These are phyloP conservation scores for Aspergillus egyptiacus DNA, from an alignment of 495 filamentous ascomycete genomes.

Conservation along the genomic window DNA sequence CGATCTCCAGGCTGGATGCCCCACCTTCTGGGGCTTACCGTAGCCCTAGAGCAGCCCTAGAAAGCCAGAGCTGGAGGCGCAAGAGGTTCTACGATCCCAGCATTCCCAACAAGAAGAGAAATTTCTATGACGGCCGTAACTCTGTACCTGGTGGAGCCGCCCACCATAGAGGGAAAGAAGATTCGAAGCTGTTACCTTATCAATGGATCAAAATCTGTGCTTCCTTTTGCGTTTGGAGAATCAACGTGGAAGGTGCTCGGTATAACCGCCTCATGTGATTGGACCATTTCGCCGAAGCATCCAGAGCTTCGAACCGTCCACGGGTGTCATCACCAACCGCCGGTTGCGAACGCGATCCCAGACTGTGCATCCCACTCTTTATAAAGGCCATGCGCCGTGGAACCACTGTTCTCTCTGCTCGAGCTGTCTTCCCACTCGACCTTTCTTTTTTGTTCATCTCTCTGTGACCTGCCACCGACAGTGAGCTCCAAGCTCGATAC, in stretches of 20 bases:
- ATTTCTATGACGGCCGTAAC: neutral
- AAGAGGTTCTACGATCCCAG: neutral
- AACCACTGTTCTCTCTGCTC: neutral
- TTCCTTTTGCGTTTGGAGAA: constrained; percentile 1
- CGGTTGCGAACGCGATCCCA: neutral
- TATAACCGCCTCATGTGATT: constrained; percentile 8
- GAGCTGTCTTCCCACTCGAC: no score
- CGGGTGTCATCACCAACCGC: no score
- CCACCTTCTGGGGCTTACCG: neutral
- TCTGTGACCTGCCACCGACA: no score
- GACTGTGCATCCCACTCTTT: constrained; percentile 1
- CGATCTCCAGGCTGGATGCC: neutral
- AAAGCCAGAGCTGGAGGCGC: no score
- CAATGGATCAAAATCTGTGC: constrained; percentile 1
- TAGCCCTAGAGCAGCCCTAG: no score
- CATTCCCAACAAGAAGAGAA: neutral
- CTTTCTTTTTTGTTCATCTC: neutral
- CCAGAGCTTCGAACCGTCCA: neutral
- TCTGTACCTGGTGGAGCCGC: constrained; percentile 5
- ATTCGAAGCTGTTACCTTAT: constrained; percentile 11
- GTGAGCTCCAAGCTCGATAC: neutral
- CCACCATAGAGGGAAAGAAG: constrained; percentile 4
- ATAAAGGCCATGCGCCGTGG: neutral
- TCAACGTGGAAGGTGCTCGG: constrained; percentile 3
- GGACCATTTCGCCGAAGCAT: constrained; percentile 18